A percentile compares a stretch with the other conserved stretches of the same genome.
Conservation (phyloP, 257 asterid genomes). For the Ocimum tenuiflorum region DNA sequence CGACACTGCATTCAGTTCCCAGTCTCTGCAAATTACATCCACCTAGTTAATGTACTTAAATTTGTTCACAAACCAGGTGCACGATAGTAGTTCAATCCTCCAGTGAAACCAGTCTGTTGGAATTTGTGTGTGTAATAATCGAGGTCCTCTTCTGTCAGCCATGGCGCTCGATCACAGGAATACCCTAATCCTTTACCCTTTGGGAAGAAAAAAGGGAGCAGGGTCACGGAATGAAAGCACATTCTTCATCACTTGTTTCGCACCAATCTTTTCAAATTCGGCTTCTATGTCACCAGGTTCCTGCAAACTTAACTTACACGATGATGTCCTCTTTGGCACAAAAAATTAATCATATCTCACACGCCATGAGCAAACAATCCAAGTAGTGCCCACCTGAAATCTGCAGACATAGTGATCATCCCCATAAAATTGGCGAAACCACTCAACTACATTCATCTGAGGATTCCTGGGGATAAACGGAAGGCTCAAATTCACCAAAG, state of each 20-base stretch:
- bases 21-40: constrained; percentile 39
- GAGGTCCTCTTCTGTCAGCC: constrained; percentile 61
- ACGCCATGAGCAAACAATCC: not conserved
- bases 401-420: constrained; percentile 60
- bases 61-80: constrained; percentile 40
- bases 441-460: constrained; percentile 18
- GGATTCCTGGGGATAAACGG: constrained; percentile 42
- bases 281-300: constrained; percentile 75
- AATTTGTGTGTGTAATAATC: constrained; percentile 48
- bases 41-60: too few relatives aligned
- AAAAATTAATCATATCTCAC: not conserved
- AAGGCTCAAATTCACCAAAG: constrained; percentile 53
- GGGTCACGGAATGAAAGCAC: constrained; percentile 40
- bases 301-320: constrained; percentile 37
- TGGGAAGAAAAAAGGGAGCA: constrained; percentile 41
- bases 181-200: constrained; percentile 48
- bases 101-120: constrained; percentile 63
- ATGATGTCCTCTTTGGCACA: not conserved
- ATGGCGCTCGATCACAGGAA: constrained; percentile 38
- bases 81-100: constrained; percentile 72
- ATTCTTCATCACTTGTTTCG: constrained; percentile 42
- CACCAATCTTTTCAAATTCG: constrained; percentile 47
- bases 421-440: constrained; percentile 32
- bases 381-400: constrained; percentile 44
- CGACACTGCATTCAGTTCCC: constrained; percentile 61